phyloP scores from a whole-genome alignment of 441 rosid genomes.

The Eutrema salsugineum region DNA sequence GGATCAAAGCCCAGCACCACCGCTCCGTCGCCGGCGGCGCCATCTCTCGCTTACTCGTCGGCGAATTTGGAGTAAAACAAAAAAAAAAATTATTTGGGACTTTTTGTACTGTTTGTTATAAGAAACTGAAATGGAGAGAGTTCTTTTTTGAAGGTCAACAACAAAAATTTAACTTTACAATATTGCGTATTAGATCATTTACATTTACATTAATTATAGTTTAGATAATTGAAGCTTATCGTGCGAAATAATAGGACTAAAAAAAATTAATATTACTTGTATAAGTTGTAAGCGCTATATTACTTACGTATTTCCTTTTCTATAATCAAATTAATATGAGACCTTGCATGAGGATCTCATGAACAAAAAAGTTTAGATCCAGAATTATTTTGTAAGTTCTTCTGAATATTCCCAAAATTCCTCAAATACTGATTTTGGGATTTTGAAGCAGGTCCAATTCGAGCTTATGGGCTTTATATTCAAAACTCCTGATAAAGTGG shows the following conservation, averaged over 20 bases:
- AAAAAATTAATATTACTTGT: neutral
- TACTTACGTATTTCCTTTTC: too few relatives aligned
- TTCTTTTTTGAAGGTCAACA: constrained; percentile 4
- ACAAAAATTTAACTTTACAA: neutral
- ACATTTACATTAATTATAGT: neutral
- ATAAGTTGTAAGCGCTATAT: too few relatives aligned
- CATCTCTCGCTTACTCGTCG: constrained; percentile 37
- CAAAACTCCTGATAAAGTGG: neutral
- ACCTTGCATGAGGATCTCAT: too few relatives aligned
- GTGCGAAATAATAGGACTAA: constrained; percentile 12
- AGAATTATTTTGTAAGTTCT: too few relatives aligned
- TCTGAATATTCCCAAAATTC: neutral
- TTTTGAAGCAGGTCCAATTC: neutral
- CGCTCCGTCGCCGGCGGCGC: constrained; percentile 55
- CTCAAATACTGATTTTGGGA: neutral
- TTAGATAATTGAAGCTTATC: neutral
- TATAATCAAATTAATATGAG: too few relatives aligned
- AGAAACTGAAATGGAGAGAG: neutral
- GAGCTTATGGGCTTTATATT: neutral
- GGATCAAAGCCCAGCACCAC: constrained; percentile 37
- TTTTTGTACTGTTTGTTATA: neutral
- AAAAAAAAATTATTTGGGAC: neutral
- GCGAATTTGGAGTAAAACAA: neutral
- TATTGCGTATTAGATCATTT: too few relatives aligned
- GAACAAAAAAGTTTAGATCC: too few relatives aligned